Percentiles rank a stretch among this genome's conserved stretches.
phyloP scores from a whole-genome alignment of 140 eudicot genomes.

The Senecio squalidus region DNA sequence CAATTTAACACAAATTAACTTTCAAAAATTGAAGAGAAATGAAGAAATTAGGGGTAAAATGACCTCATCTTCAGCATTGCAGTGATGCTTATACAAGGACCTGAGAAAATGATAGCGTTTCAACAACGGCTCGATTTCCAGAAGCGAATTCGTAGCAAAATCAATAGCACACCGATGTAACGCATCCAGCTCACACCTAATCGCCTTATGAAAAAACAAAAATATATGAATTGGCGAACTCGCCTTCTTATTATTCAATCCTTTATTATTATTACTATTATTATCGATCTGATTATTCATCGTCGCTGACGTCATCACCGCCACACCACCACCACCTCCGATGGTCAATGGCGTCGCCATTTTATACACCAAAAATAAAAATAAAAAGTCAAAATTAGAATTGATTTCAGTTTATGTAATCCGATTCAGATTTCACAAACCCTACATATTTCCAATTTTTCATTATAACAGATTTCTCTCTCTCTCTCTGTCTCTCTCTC shows the following conservation, averaged over 20 bases:
- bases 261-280: constrained; percentile 14
- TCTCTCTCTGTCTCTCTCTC: constrained; percentile 23
- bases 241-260: constrained; percentile 9
- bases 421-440: constrained; percentile 37
- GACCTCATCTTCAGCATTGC: constrained; percentile 99
- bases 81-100: constrained; percentile 85
- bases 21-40: no score
- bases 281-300: constrained; percentile 51
- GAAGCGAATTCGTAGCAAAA: constrained; percentile 53
- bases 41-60: neutral
- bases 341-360: constrained; percentile 93
- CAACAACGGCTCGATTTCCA: constrained; percentile 67
- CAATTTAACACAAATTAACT: no score
- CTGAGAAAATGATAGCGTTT: constrained; percentile 79
- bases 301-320: constrained; percentile 47
- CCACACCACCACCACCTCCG: constrained; percentile 65
- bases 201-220: constrained; percentile 85
- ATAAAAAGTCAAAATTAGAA: neutral
- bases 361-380: neutral
- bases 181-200: constrained; percentile 71
- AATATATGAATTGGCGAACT: constrained; percentile 84
- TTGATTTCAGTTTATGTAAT: constrained; percentile 11
- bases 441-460: constrained; percentile 38
- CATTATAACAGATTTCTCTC: constrained; percentile 16
- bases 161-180: constrained; percentile 66